Conservation (phyloP, 2,329 filamentous ascomycete species). For the Exophiala xenobiotica region DNA sequence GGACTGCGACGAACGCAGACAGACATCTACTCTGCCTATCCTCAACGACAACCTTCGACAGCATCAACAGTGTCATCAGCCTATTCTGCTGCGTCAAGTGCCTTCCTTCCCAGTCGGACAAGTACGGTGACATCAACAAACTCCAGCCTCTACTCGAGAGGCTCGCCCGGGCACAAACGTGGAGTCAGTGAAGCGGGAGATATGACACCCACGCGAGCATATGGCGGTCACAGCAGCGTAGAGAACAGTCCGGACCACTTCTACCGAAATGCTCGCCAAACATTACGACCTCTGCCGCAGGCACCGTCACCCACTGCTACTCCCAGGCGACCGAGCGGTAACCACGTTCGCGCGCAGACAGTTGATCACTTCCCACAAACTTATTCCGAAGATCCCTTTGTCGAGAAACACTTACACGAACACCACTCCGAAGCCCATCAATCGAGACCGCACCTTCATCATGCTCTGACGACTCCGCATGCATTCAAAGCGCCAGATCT, state of each 20-base stretch:
- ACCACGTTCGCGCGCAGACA: constrained; percentile 60
- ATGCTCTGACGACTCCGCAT: constrained; percentile 32
- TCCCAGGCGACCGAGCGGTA: constrained; percentile 39
- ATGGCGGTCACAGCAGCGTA: constrained; percentile 44
- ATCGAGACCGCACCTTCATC: constrained; percentile 38
- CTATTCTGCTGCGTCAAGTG: constrained; percentile 51
- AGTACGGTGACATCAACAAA: constrained; percentile 71
- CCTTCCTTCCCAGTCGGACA: constrained; percentile 55
- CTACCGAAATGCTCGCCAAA: constrained; percentile 72
- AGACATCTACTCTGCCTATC: constrained; percentile 27
- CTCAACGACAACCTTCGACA: constrained; percentile 54
- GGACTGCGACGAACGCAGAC: constrained; percentile 25
- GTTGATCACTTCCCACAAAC: constrained; percentile 61
- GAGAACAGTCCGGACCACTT: constrained; percentile 59
- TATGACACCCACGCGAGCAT: constrained; percentile 51
- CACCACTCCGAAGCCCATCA: constrained; percentile 44
- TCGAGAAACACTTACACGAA: constrained; percentile 44
- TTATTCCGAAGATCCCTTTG: constrained; percentile 47
- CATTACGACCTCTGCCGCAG: constrained; percentile 71
- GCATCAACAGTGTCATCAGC: constrained; percentile 56
- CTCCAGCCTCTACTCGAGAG: constrained; percentile 57
- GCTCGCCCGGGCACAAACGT: constrained; percentile 62
- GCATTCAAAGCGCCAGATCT: constrained; percentile 69
- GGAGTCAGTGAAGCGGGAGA: constrained; percentile 71
- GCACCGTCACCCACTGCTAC: constrained; percentile 54